Evolutionary conservation across 1,139 yeast genomes (phyloP).

Genomic region (Blastobotrys niveus): DNA sequence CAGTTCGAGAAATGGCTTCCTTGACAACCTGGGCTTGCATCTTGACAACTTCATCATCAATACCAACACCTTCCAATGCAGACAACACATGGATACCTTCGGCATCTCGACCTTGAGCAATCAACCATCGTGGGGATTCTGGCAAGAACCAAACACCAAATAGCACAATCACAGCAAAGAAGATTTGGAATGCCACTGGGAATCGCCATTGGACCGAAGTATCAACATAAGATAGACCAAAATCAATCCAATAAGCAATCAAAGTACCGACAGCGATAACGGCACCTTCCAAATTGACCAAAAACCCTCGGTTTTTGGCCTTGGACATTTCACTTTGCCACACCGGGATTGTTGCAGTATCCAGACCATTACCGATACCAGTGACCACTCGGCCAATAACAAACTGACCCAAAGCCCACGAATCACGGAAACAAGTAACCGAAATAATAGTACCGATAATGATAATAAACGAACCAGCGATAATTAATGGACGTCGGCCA

Average conservation of each 20-base stretch:
- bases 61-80: conserved; percentile 31
- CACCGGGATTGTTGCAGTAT: conserved; percentile 79
- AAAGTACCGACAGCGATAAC: conserved; percentile 68
- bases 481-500: conserved; percentile 39
- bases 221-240: conserved; percentile 43
- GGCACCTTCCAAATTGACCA: conserved; percentile 68
- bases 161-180: conserved; percentile 27
- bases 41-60: conserved; percentile 21
- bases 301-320: conserved; percentile 66
- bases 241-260: conserved; percentile 69
- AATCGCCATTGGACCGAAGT: conserved; percentile 46
- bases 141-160: conserved; percentile 34
- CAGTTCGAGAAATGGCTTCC: conserved; percentile 21
- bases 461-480: conserved; percentile 49
- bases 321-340: conserved; percentile 79
- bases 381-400: conserved; percentile 70
- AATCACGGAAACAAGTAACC: conserved; percentile 58
- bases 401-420: conserved; percentile 61
- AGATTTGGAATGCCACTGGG: conserved; percentile 37
- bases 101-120: conserved; percentile 40
- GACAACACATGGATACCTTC: conserved; percentile 42
- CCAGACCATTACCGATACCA: conserved; percentile 75
- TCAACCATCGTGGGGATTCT: conserved; percentile 49
- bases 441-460: conserved; percentile 56
- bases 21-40: conserved; percentile 17